Evolutionary conservation across 2,329 filamentous ascomycete species (phyloP).

Genomic region (Colletotrichum viniferum): DNA sequence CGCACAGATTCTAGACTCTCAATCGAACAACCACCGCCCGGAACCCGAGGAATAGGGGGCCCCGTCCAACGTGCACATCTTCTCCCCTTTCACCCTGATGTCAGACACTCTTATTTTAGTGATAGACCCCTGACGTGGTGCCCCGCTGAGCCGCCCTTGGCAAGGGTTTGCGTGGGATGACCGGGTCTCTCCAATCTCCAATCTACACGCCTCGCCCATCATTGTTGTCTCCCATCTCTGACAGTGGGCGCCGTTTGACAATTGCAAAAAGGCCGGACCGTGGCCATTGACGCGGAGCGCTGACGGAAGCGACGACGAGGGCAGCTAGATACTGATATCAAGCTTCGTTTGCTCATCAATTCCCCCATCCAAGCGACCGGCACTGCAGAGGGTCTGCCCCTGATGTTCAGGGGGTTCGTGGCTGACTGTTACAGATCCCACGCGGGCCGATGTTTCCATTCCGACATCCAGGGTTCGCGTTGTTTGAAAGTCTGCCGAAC

Average conservation of each 20-base stretch:
- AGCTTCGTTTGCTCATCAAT: not conserved
- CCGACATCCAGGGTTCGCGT: not conserved
- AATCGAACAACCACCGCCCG: not conserved
- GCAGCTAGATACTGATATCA: not conserved
- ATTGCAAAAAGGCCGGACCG: not conserved
- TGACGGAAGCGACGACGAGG: not conserved
- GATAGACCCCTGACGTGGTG: not conserved
- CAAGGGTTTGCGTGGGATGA: not conserved
- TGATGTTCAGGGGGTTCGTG: not conserved
- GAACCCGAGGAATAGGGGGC: not conserved
- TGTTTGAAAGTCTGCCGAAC: not conserved
- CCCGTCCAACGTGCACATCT: not conserved
- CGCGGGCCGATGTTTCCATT: not conserved
- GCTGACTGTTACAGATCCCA: not conserved
- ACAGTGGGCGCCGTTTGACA: not conserved
- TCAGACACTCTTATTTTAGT: slow-evolving; percentile 7
- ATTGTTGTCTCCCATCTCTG: not conserved
- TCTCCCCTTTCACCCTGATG: not conserved
- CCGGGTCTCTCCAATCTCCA: not conserved
- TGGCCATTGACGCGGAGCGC: not conserved
- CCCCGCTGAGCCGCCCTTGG: not conserved
- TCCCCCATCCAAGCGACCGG: not conserved
- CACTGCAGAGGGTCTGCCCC: not conserved
- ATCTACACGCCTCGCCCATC: not conserved
- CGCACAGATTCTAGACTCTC: not conserved